These are phyloP conservation scores for Mortierella sp. DNA, from an alignment of 371 early-diverging fungal species.

Conservation along the genomic window DNA sequence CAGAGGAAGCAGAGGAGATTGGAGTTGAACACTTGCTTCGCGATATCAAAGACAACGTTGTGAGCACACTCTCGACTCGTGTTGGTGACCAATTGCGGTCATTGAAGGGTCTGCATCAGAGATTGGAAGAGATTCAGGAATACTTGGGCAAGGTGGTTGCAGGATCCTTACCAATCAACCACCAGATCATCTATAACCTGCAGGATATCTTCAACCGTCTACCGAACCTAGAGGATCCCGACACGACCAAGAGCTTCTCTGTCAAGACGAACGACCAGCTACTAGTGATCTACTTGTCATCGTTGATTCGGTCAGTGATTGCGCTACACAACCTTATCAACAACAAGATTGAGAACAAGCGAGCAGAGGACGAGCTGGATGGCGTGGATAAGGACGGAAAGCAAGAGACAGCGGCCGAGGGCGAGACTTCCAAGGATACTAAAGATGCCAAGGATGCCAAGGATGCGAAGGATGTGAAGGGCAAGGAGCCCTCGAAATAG, in stretches of 20 bases:
- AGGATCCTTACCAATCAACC: constrained; percentile 90
- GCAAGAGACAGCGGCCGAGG: constrained; percentile 23
- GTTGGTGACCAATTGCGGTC: constrained; percentile 91
- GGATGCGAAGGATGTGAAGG: constrained; percentile 14
- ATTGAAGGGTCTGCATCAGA: constrained; percentile 85
- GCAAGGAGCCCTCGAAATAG: constrained; percentile 36
- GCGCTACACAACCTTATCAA: constrained; percentile 96
- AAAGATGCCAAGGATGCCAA: constrained; percentile 35
- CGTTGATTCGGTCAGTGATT: constrained; percentile 91
- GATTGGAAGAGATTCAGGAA: constrained; percentile 85
- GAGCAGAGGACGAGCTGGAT: constrained; percentile 56
- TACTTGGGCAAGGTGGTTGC: constrained; percentile 91
- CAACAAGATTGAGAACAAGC: constrained; percentile 83
- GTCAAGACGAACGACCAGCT: constrained; percentile 97
- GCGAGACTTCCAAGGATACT: constrained; percentile 26
- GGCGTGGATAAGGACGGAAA: constrained; percentile 54
- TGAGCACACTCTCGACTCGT: constrained; percentile 92
- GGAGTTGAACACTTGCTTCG: constrained; percentile 99
- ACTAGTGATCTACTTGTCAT: constrained; percentile 90
- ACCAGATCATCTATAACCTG: constrained; percentile 94
- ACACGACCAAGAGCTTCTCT: constrained; percentile 82
- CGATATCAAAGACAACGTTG: constrained; percentile 97
- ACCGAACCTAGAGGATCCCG: constrained; percentile 85
- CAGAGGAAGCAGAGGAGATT: constrained; percentile 99
- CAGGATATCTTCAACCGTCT: constrained; percentile 97